A percentile compares a stretch with the other conserved stretches of the same genome.
These are phyloP conservation scores for Raphanus raphanistrum DNA, from an alignment of 345 rosid genomes.

Conservation along the genomic window DNA sequence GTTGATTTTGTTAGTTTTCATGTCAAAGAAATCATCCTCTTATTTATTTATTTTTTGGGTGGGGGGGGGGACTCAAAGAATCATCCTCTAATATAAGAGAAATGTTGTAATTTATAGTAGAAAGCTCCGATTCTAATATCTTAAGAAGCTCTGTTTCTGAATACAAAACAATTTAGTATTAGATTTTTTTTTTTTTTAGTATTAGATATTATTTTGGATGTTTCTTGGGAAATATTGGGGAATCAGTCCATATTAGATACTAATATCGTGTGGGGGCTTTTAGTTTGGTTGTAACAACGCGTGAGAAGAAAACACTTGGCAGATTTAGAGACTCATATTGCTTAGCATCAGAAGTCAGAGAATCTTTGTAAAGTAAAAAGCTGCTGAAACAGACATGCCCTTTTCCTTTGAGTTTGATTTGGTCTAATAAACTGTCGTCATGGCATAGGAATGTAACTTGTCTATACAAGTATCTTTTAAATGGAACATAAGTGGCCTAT, in stretches of 20 bases:
- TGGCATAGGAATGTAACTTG: conserved; percentile 18
- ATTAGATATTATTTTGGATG: conserved; percentile 9
- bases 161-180: not conserved
- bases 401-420: conserved; percentile 11
- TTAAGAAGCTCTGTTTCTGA: not conserved
- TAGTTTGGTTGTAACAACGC: conserved; percentile 12
- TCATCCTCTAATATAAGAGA: not conserved
- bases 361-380: conserved; percentile 39
- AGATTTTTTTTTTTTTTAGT: no score
- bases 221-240: conserved; percentile 19
- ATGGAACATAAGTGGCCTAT: not conserved
- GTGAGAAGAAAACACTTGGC: conserved; percentile 1
- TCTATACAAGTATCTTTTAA: not conserved
- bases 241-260: conserved; percentile 12
- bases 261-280: not conserved
- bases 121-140: not conserved
- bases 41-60: no score
- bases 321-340: not conserved
- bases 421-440: conserved; percentile 12
- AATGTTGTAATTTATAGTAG: not conserved
- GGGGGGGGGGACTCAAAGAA: not conserved
- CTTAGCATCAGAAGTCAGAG: conserved; percentile 6
- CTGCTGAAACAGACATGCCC: conserved; percentile 31
- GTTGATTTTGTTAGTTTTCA: not conserved
- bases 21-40: no score